Evolutionary conservation across 805 yeast genomes (phyloP), one percentile per base, ranked within the genome.

Genomic region (Candida vaughaniae): DNA sequence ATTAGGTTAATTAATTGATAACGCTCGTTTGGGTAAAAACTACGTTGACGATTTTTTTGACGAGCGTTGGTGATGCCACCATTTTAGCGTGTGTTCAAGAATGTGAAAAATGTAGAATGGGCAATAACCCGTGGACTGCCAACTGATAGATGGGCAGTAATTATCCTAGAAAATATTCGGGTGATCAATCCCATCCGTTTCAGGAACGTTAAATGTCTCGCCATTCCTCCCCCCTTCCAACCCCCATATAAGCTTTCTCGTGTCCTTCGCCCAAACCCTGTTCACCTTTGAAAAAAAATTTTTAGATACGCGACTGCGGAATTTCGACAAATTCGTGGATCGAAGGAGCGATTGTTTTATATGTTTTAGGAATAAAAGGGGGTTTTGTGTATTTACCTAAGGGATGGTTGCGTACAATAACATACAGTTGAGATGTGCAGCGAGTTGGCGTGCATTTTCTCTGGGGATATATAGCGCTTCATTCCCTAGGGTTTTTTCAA

Each of bases 1-100:
- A 41, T 18, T 17, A 12, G 41, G 45, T 11, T 23, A 41, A 41
- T 41, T 36, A 36, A 41, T 41, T 34, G 45, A 41, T 36, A 36
- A 30, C 29, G 31, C 30, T 20, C 10, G 16, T n/a, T 14, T 27
- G 30, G 30, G 30, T 14, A 27, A 27, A 11, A 20, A 20, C 9
- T 20, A 10, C 10, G 9, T 20, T 20, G 23, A 20, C 23, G 23
- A 20, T 10, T n/a, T n/a, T n/a, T n/a, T 20, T 20, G 23, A 20
- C 23, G 23, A 20, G 23, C 23, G 10, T 20, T 10, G 23, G 10
- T 22, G 25, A 7, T 8, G 25, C 7, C 11, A 22, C 11, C 25
- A 22, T 8, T 8, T 22, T 11, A 22, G 25, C 10, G 11, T 11
- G 28, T 12, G 6, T 11, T n/a, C 28, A 7, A 7, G 12, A n/a